phyloP scores from a whole-genome alignment of 2,329 filamentous ascomycete species.

The Aspergillus floridensis region DNA sequence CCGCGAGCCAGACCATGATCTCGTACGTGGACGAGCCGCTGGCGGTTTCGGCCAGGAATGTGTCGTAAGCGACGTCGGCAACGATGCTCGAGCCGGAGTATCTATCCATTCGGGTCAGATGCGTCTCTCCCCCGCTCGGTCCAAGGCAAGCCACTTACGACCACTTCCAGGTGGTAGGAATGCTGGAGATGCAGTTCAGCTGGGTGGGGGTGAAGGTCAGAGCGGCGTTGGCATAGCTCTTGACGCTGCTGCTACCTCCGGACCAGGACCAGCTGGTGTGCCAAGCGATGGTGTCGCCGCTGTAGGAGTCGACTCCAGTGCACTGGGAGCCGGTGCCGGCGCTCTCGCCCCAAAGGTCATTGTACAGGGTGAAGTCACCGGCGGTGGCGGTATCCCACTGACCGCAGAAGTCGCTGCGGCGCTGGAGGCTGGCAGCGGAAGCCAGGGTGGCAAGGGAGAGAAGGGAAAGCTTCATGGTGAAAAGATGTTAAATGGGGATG shows the following conservation, averaged over 20 bases:
- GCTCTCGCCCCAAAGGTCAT: conserved; percentile 52
- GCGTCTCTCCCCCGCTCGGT: neutral
- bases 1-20: conserved; percentile 65
- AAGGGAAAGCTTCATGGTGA: conserved; percentile 30
- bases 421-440: conserved; percentile 25
- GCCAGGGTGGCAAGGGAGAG: conserved; percentile 23
- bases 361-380: conserved; percentile 51
- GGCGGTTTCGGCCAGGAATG: conserved; percentile 55
- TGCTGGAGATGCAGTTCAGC: conserved; percentile 38
- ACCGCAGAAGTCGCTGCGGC: conserved; percentile 40
- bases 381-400: conserved; percentile 39
- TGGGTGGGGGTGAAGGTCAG: conserved; percentile 36
- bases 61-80: conserved; percentile 61
- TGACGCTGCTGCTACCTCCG: conserved; percentile 42
- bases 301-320: conserved; percentile 40
- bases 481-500: neutral
- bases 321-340: conserved; percentile 44
- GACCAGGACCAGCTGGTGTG: conserved; percentile 47
- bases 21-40: conserved; percentile 54
- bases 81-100: conserved; percentile 52
- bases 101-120: conserved; percentile 17
- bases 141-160: conserved; percentile 22
- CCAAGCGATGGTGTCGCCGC: conserved; percentile 41
- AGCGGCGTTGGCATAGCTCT: conserved; percentile 49
- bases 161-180: conserved; percentile 49